Percentiles rank a stretch among this genome's conserved stretches.
phyloP scores from a whole-genome alignment of 768 basidiomycete genomes.

The Mycena capillaripes region DNA sequence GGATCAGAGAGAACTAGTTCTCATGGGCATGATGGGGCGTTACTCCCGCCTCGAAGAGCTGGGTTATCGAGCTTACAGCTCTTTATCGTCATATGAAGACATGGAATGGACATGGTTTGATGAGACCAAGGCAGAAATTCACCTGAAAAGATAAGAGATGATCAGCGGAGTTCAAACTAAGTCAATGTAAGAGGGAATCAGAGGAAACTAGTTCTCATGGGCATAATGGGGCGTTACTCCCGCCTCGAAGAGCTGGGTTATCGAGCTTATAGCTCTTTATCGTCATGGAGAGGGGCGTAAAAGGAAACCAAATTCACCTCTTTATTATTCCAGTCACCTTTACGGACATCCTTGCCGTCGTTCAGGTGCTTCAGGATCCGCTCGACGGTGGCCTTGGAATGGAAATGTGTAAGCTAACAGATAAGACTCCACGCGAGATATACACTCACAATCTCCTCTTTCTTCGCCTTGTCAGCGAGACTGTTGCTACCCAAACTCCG shows the following conservation, averaged over 20 bases:
- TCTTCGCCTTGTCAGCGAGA: conserved; percentile 94
- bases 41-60: conserved; percentile 92
- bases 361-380: conserved; percentile 86
- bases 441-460: conserved; percentile 87
- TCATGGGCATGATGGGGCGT: conserved; percentile 80
- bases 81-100: conserved; percentile 69
- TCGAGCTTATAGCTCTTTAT: conserved; percentile 84
- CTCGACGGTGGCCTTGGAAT: conserved; percentile 80
- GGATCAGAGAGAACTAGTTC: conserved; percentile 61
- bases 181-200: conserved; percentile 44
- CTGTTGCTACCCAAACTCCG: conserved; percentile 80
- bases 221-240: conserved; percentile 83
- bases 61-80: conserved; percentile 86
- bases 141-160: conserved; percentile 25
- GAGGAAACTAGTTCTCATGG: conserved; percentile 69
- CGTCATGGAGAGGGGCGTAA: conserved; percentile 55
- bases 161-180: conserved; percentile 35
- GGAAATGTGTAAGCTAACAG: conserved; percentile 21
- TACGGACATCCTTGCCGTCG: conserved; percentile 91
- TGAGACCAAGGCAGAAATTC: conserved; percentile 2
- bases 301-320: conserved; percentile 72
- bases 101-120: not conserved
- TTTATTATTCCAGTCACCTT: conserved; percentile 95
- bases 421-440: not conserved
- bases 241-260: conserved; percentile 93